Conservation (phyloP, 2,329 filamentous ascomycete genomes). For the Aspergillus sp. region DNA sequence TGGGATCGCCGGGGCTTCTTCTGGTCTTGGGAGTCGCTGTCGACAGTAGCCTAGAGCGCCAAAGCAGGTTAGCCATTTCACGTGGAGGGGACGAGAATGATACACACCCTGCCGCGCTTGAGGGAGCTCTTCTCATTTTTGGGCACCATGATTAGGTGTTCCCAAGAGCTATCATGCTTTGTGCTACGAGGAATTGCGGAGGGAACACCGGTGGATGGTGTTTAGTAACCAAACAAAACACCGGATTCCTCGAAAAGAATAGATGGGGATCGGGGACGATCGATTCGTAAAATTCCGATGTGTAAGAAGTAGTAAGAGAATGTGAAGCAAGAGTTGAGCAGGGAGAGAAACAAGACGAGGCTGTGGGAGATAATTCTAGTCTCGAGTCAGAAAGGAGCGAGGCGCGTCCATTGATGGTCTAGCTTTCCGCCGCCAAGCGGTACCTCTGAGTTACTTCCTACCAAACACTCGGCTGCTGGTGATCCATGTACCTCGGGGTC, state of each 20-base stretch:
- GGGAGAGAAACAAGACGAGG: too few relatives aligned
- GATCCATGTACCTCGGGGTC: too few relatives aligned
- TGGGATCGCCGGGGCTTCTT: constrained; percentile 85
- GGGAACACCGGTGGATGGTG: neutral
- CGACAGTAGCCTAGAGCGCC: constrained; percentile 60
- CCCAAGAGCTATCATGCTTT: constrained; percentile 8
- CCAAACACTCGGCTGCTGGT: neutral
- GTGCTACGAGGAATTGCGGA: neutral
- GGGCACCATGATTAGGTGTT: constrained; percentile 39
- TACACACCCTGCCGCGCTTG: constrained; percentile 71
- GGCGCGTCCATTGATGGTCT: neutral
- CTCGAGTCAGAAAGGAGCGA: too few relatives aligned
- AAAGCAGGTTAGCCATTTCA: constrained; percentile 23
- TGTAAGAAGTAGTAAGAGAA: too few relatives aligned
- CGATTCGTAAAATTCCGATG: too few relatives aligned
- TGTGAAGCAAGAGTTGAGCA: too few relatives aligned
- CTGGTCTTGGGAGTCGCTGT: constrained; percentile 59
- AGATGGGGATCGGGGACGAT: too few relatives aligned
- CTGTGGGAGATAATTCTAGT: too few relatives aligned
- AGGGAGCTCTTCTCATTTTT: constrained; percentile 74
- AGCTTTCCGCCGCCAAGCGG: neutral
- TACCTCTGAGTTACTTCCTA: too few relatives aligned
- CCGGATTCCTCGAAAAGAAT: too few relatives aligned
- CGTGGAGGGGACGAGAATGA: constrained; percentile 16
- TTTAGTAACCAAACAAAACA: too few relatives aligned